Conservation (phyloP, 2,329 filamentous ascomycete species). For the Trichoderma asperellum region DNA sequence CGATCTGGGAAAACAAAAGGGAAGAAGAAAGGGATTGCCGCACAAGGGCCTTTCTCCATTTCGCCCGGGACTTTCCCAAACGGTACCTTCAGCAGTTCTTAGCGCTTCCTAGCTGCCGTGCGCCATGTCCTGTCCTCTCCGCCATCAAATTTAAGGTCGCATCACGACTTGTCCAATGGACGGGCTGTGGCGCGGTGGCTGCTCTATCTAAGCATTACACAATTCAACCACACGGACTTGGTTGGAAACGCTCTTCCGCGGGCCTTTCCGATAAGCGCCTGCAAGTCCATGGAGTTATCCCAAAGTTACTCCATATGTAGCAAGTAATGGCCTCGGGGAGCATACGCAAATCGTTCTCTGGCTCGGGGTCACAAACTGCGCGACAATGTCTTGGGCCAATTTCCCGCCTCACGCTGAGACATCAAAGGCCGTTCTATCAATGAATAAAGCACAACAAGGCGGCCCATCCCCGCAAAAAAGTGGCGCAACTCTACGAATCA, state of each 20-base stretch:
- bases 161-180: constrained; percentile 9
- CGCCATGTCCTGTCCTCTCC: background rate
- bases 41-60: background rate
- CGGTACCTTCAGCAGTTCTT: constrained; percentile 7
- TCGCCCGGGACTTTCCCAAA: constrained; percentile 2
- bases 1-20: background rate
- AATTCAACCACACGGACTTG: background rate
- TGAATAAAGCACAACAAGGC: background rate
- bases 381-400: background rate
- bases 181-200: constrained; percentile 7
- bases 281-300: background rate
- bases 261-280: background rate
- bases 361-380: background rate
- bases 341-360: background rate
- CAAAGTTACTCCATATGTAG: too few relatives aligned
- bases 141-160: constrained; percentile 18
- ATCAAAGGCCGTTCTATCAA: background rate
- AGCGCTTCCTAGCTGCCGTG: constrained; percentile 19
- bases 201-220: background rate
- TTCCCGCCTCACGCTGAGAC: constrained; percentile 13
- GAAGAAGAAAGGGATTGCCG: background rate
- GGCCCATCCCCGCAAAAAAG: constrained; percentile 15
- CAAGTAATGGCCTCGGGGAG: too few relatives aligned
- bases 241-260: background rate
- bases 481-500: constrained; percentile 16